Base-by-base conservation (phyloP, 202 grass and related monocot species). In the Saccharum hybrid region DNA sequence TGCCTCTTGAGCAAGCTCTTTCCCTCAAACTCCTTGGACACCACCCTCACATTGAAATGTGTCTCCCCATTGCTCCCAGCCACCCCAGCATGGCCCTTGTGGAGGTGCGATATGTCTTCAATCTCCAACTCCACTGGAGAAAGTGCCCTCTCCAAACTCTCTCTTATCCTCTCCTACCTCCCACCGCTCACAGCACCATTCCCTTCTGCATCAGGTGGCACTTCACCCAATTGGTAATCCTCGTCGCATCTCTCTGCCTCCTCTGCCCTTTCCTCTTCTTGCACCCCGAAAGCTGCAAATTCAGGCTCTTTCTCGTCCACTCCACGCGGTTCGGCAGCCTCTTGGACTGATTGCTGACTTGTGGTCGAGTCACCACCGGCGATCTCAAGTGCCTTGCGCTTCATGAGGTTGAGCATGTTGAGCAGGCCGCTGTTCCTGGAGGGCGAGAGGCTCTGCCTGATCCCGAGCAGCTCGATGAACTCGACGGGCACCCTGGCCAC, bases 1-100 rank as follows among this genome's bases (percentile, higher is more conserved):
- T 98, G 96, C 74, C 96, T 90, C 86, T 98, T 98, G 41, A 98
- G 86, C 78, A 98, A 80, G 75, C 91, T 98, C 77, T 95, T 98
- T 40, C 95, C 90, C 85, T 93, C 88, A 75, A 98, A 98, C 74
- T 86, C 92, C 61, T 93, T 85, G 0, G 96, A 95, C 6, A 98
- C 86, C 34, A 95, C 88, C 66, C 81, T 63, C 63, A 98, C 83
- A 79, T 98, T 98, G 63, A 95, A 98, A 84, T 98, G 93, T 16
- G 96, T 98, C 89, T 94, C 96, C 52, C 91, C 93, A 10, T 82
- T 89, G 68, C 74, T 87, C 23, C 89, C 91, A 4, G 91, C 85
- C 33, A 90, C 86, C 6, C 87, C 96, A 3, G 90, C 78, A 83
- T 95, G 93, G 22, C 96, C 93, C 41, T 83, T 92, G 70, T 98